phyloP scores from a whole-genome alignment of 2,329 filamentous ascomycete genomes.

The Rutstroemia sydowiana region DNA sequence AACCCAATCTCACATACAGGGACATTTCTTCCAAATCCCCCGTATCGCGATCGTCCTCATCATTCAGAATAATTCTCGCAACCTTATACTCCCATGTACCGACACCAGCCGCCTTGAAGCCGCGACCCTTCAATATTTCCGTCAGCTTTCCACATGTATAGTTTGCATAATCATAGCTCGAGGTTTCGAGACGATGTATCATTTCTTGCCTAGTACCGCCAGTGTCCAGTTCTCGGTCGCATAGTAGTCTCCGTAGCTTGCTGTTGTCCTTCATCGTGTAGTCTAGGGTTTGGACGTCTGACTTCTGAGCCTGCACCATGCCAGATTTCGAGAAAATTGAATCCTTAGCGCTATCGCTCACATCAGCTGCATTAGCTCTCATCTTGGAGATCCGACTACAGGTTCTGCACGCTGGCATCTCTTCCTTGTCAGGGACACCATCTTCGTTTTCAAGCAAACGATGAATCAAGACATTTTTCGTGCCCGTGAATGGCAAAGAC shows the following conservation, averaged over 20 bases:
- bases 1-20: not conserved
- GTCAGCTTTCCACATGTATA: slow-evolving; percentile 3
- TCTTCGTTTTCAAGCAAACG: no score
- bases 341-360: no score
- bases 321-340: no score
- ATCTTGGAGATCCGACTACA: no score
- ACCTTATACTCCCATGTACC: slow-evolving; percentile 15
- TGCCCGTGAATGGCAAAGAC: no score
- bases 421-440: no score
- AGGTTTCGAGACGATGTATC: slow-evolving; percentile 14
- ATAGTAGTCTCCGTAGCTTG: slow-evolving; percentile 14
- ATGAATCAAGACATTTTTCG: no score
- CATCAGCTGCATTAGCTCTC: no score
- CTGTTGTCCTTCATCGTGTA: slow-evolving; percentile 19
- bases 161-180: slow-evolving; percentile 13
- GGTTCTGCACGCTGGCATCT: no score
- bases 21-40: not conserved
- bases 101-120: not conserved
- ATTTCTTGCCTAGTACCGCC: slow-evolving; percentile 17
- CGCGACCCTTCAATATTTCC: slow-evolving; percentile 14
- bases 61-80: slow-evolving; percentile 11
- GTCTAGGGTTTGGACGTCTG: not conserved
- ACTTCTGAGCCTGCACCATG: not conserved
- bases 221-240: slow-evolving; percentile 9
- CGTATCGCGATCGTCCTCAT: slow-evolving; percentile 11